Evolutionary conservation across 164 flowering plant genomes (phyloP), one percentile per base, ranked within the genome.

Genomic region (Amborella trichopoda): DNA sequence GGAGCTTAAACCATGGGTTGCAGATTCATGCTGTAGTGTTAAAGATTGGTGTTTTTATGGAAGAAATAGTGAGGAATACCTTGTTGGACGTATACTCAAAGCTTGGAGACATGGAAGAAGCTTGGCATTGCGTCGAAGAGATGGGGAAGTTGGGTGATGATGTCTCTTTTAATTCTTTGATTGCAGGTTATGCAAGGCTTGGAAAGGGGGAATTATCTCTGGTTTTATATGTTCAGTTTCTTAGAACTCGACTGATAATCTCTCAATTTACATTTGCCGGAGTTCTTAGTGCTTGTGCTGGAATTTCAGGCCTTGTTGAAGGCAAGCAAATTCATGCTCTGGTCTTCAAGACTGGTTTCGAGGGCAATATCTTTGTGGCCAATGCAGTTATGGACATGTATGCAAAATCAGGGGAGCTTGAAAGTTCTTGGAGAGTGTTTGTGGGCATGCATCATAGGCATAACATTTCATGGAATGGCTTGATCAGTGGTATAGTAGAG

Each of bases 81-180:
- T n/a, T n/a, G n/a, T n/a, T n/a, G n/a, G 41, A 38, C 20, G 20
- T 38, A 22, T 38, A 38, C 16, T 18, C 3, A 3, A 38, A 38
- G 16, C 20, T 18, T 38, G 41, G 41, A 16, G 41, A 38, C 16
- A 38, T 38, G 41, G 17, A 16, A 19, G 16, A 19, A 6, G 41
- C 41, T 11, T 16, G 41, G 41, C 41, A n/a, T 16, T 16, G 16
- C 9, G 16, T 38, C 20, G n/a, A n/a, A n/a, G 41, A 38, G n/a
- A n/a, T n/a, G n/a, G n/a, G n/a, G n/a, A n/a, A n/a, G n/a, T n/a
- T n/a, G n/a, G n/a, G 73, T 46, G 83, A 76, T 55, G 48, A 58
- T 59, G 83, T 71, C 41, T 72, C 77, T 25, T 82, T 83, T 86
- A 82, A 82, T 55, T 71, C 88, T 3, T 58, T 76, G 65, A 68